Conservation (phyloP, 2,329 filamentous ascomycete genomes). For the Camptophora hylomeconis region DNA sequence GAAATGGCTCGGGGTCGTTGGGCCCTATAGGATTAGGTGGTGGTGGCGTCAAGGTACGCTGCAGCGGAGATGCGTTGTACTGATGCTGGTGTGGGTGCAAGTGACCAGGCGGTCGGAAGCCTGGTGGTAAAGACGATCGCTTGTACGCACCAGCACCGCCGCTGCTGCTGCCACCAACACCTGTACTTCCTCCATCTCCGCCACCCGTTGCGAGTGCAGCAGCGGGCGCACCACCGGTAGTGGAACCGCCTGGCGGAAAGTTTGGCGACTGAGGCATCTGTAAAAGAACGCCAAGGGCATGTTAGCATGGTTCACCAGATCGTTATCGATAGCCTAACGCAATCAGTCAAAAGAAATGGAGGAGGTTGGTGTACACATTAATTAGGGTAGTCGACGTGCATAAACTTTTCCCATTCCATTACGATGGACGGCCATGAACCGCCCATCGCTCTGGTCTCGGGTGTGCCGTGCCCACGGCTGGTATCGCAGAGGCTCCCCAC, state of each 20-base stretch:
- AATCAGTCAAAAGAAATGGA: conserved; percentile 16
- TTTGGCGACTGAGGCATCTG: conserved; percentile 20
- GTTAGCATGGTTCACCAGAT: conserved; percentile 17
- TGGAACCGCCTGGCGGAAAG: conserved; percentile 13
- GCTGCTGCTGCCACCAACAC: conserved; percentile 9
- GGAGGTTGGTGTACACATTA: conserved; percentile 20
- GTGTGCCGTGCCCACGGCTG: no score
- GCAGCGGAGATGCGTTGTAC: conserved; percentile 81
- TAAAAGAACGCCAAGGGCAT: conserved; percentile 16
- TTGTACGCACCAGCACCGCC: conserved; percentile 27
- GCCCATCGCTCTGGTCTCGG: no score
- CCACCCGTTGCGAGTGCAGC: conserved; percentile 5
- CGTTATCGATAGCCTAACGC: conserved; percentile 30
- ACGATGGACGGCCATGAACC: conserved; percentile 12
- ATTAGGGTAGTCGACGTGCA: conserved; percentile 17
- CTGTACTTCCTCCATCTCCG: conserved; percentile 7
- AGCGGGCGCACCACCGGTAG: conserved; percentile 3
- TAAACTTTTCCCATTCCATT: conserved; percentile 17
- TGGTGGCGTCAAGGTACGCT: conserved; percentile 80
- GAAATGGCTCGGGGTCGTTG: conserved; percentile 64
- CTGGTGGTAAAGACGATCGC: conserved; percentile 49
- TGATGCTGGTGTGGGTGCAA: conserved; percentile 26
- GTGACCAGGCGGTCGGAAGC: conserved; percentile 33
- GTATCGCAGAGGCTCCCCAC: no score
- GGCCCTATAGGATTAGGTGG: conserved; percentile 44